Evolutionary conservation across 2,329 filamentous ascomycete genomes (phyloP).

Genomic region (Xylariales sp.): DNA sequence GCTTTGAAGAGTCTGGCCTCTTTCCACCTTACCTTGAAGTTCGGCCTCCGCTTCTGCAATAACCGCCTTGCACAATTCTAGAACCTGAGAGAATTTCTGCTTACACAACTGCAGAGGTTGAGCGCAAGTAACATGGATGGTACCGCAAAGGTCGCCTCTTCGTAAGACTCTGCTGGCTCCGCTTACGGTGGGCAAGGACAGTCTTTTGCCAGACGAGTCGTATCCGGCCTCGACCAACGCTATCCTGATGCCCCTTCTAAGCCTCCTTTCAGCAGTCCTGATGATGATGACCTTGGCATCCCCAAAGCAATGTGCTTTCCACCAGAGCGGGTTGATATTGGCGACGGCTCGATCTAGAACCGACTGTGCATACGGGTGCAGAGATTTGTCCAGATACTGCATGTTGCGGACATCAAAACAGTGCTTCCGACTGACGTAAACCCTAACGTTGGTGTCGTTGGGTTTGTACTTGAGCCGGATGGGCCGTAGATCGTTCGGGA

Average conservation of each 20-base stretch:
- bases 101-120: constrained; percentile 16
- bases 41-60: constrained; percentile 7
- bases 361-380: constrained; percentile 21
- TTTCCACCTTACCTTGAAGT: too few species aligned
- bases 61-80: constrained; percentile 13
- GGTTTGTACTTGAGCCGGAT: constrained; percentile 6
- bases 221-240: constrained; percentile 21
- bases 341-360: constrained; percentile 22
- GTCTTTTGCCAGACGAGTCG: constrained; percentile 17
- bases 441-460: constrained; percentile 12
- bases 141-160: constrained; percentile 21
- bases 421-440: constrained; percentile 14
- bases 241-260: constrained; percentile 19
- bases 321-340: constrained; percentile 23
- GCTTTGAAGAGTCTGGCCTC: too few species aligned
- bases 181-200: constrained; percentile 4
- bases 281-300: constrained; percentile 11
- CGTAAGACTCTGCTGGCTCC: constrained; percentile 7
- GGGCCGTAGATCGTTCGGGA: constrained; percentile 10
- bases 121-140: constrained; percentile 11
- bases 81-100: constrained; percentile 15
- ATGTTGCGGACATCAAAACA: constrained; percentile 18
- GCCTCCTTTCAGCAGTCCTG: constrained; percentile 11
- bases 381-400: constrained; percentile 21
- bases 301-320: constrained; percentile 2